These are phyloP conservation scores for Sicyos baderoa DNA, from an alignment of 306 rosid genomes.

Conservation along the genomic window DNA sequence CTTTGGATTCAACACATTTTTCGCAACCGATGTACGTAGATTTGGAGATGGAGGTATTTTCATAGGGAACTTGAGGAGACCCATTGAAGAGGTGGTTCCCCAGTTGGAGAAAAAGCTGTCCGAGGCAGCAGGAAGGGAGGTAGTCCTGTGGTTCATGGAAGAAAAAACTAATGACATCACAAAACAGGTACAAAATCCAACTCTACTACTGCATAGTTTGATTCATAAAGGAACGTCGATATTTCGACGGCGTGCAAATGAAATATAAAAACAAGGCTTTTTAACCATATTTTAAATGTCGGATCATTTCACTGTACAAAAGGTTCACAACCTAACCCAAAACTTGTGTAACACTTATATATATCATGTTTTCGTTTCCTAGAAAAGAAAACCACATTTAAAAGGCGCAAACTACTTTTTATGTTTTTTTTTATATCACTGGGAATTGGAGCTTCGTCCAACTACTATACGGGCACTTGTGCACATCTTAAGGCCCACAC, in stretches of 20 bases:
- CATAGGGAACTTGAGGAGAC: slow-evolving; percentile 78
- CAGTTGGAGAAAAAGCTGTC: slow-evolving; percentile 73
- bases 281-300: no score
- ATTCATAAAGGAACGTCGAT: background rate
- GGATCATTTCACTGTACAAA: no score
- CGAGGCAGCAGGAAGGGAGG: slow-evolving; percentile 70
- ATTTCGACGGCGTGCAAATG: background rate
- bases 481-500: no score
- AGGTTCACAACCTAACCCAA: no score
- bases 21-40: slow-evolving; percentile 83
- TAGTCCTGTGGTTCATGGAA: slow-evolving; percentile 89
- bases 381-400: background rate
- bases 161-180: slow-evolving; percentile 64
- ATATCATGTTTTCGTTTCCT: no score
- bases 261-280: background rate
- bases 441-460: no score
- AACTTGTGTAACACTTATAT: no score
- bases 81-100: slow-evolving; percentile 81
- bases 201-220: background rate
- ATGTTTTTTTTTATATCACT: no score
- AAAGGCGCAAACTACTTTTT: no score
- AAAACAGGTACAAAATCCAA: slow-evolving; percentile 51
- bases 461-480: no score
- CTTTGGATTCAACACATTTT: slow-evolving; percentile 81
- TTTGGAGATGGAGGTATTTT: slow-evolving; percentile 96